Base-by-base conservation (phyloP, 1,284 basidiomycete genomes). In the Cutaneotrichosporon cutaneum region DNA sequence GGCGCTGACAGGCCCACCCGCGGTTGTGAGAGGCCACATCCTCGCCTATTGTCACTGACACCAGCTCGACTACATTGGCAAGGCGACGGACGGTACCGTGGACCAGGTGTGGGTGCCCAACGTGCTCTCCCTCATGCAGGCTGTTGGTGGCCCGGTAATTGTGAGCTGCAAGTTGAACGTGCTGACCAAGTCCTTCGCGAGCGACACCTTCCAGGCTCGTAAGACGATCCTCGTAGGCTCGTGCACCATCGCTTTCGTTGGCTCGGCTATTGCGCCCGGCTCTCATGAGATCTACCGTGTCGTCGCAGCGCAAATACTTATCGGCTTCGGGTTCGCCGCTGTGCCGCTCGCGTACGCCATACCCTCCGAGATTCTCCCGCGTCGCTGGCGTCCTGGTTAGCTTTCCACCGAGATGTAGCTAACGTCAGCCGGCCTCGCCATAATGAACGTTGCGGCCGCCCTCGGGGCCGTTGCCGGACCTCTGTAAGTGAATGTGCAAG, bases 161-260 rank as follows among this genome's bases (percentile, higher is more conserved):
- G 61, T 63, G 33, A 53, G 61, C 18, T 27, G 8, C 54, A 24
- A 7, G 10, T 10, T 13, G 36, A 27, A 36, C 22, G 32, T 22
- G 18, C 21, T 22, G 32, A 35, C 36, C 9, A 39, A 62, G 61
- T 52, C 62, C 1, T 63, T 63, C 32, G 62, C 62, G 2, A 57
- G 54, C 4, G 62, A 63, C 36, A 63, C 62, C 0, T 63, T 63
- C 51, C 62, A 63, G 21, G 58, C 58, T 2, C 62, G 62, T 27
- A 63, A 63, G 55, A 27, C 22, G 0, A 24, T 63, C 10, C 30
- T 63, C 13, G 24, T 59, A 9, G 50, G 22, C 2, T 59, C 62
- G 0, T 59, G 58, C 50, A 54, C 55, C 4, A 24, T 59, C 9
- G 59, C 62, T 4, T 63, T 63, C 36, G 54, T 63, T 21, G 62